These are phyloP conservation scores for Dovyalis caffra DNA, from an alignment of 345 rosid species.

Conservation along the genomic window DNA sequence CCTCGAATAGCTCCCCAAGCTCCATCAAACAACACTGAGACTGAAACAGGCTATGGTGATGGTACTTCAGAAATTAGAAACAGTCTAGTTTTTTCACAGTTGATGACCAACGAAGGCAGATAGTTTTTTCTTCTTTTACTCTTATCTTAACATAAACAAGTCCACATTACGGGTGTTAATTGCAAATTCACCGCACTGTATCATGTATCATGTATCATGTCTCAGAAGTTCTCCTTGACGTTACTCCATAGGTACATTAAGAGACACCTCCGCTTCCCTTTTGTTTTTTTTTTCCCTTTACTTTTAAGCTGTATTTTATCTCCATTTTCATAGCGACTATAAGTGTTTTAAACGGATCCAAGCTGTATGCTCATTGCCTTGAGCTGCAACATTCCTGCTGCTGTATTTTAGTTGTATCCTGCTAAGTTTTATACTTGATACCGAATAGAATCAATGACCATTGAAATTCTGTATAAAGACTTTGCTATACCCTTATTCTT, in stretches of 20 bases:
- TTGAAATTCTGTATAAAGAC: not conserved
- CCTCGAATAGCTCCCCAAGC: slow-evolving; percentile 21
- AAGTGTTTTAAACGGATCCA: not conserved
- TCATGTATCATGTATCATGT: not conserved
- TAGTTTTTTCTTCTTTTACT: slow-evolving; percentile 17
- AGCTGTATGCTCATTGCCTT: not conserved
- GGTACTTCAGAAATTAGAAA: slow-evolving; percentile 59
- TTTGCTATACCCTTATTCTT: not conserved
- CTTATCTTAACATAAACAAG: not conserved
- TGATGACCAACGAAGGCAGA: slow-evolving; percentile 80
- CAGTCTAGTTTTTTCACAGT: slow-evolving; percentile 81
- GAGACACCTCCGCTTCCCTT: not conserved
- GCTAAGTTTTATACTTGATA: not conserved
- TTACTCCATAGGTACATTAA: not conserved
- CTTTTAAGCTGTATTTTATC: not conserved
- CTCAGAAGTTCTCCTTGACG: not conserved
- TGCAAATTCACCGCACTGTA: not conserved
- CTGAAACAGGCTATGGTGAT: slow-evolving; percentile 34
- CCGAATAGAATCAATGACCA: not conserved
- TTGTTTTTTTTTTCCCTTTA: not conserved
- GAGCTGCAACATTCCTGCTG: not conserved
- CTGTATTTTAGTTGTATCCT: not conserved
- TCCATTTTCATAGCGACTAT: not conserved
- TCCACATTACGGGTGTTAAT: not conserved
- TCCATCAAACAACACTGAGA: slow-evolving; percentile 21